phyloP scores from a whole-genome alignment of 1,284 basidiomycete species.

The Grifola frondosa region DNA sequence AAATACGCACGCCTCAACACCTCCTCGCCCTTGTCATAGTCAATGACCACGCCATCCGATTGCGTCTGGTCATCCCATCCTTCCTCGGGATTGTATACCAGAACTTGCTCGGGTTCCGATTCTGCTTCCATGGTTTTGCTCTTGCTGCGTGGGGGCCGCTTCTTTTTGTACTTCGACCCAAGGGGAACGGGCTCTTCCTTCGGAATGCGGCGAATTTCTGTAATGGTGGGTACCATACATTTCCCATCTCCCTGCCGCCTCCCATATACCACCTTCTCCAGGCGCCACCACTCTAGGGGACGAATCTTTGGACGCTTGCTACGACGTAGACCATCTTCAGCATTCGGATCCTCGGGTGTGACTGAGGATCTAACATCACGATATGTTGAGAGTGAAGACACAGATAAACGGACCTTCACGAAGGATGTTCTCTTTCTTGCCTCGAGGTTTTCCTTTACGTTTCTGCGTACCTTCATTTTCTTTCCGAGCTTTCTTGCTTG shows the following conservation, averaged over 20 bases:
- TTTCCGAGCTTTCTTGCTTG: conserved; percentile 23
- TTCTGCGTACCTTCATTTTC: conserved; percentile 27
- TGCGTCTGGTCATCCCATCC: conserved; percentile 88
- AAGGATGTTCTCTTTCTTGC: conserved; percentile 22
- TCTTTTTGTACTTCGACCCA: conserved; percentile 42
- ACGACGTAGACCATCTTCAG: conserved; percentile 65
- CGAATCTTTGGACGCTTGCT: conserved; percentile 69
- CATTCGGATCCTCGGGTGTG: conserved; percentile 19
- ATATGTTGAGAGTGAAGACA: neutral
- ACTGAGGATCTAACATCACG: conserved; percentile 11
- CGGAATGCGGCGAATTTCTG: conserved; percentile 79
- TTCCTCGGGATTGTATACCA: conserved; percentile 62
- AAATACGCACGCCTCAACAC: conserved; percentile 64
- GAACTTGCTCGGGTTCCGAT: conserved; percentile 30
- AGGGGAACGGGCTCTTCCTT: conserved; percentile 62
- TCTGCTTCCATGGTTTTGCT: conserved; percentile 40
- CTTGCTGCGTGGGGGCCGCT: conserved; percentile 40
- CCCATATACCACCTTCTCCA: conserved; percentile 85
- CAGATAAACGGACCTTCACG: conserved; percentile 25
- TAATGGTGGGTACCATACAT: conserved; percentile 75
- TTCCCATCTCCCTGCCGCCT: conserved; percentile 52
- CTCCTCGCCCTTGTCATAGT: conserved; percentile 64
- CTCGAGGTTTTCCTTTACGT: conserved; percentile 23
- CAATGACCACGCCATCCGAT: conserved; percentile 65
- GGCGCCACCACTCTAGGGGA: conserved; percentile 93